phyloP scores from a whole-genome alignment of 1,139 yeast species.

The Candida pseudocylindracea region DNA sequence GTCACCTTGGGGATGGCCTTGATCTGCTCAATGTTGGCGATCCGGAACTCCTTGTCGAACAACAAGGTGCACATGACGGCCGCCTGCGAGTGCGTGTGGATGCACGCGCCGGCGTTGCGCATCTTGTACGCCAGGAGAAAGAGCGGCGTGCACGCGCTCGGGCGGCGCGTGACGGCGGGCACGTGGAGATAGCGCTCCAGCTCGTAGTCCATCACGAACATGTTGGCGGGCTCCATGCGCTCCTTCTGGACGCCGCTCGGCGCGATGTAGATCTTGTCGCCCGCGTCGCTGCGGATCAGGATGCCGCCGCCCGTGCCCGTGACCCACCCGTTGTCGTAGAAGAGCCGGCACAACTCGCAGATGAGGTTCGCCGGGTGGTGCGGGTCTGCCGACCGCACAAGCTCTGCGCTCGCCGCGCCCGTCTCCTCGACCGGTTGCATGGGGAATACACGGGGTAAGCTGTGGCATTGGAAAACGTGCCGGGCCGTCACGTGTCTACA shows the following conservation, averaged over 20 bases:
- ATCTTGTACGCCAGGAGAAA: slow-evolving; percentile 55
- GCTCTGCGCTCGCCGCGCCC: too few relatives aligned
- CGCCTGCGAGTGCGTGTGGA: slow-evolving; percentile 80
- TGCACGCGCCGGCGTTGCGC: slow-evolving; percentile 77
- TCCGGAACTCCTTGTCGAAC: slow-evolving; percentile 46
- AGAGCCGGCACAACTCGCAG: slow-evolving; percentile 57
- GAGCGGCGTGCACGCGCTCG: slow-evolving; percentile 84
- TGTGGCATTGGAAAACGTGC: too few relatives aligned
- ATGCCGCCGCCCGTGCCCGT: slow-evolving; percentile 96
- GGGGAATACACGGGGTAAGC: too few relatives aligned
- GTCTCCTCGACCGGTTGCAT: too few relatives aligned
- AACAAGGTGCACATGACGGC: slow-evolving; percentile 69
- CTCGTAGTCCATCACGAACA: slow-evolving; percentile 47
- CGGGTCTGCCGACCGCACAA: slow-evolving; percentile 7
- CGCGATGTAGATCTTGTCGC: slow-evolving; percentile 46
- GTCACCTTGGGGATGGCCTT: slow-evolving; percentile 68
- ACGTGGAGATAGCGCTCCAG: slow-evolving; percentile 31
- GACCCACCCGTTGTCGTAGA: slow-evolving; percentile 76
- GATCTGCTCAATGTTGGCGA: slow-evolving; percentile 74
- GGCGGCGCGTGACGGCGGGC: slow-evolving; percentile 32
- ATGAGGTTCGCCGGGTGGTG: slow-evolving; percentile 70
- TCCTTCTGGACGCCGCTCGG: slow-evolving; percentile 96
- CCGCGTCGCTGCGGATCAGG: slow-evolving; percentile 41
- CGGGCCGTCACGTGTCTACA: slow-evolving; percentile 3
- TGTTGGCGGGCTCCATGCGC: slow-evolving; percentile 56